Conservation (phyloP, 805 yeast genomes). For the Ogataea pignaliae region DNA sequence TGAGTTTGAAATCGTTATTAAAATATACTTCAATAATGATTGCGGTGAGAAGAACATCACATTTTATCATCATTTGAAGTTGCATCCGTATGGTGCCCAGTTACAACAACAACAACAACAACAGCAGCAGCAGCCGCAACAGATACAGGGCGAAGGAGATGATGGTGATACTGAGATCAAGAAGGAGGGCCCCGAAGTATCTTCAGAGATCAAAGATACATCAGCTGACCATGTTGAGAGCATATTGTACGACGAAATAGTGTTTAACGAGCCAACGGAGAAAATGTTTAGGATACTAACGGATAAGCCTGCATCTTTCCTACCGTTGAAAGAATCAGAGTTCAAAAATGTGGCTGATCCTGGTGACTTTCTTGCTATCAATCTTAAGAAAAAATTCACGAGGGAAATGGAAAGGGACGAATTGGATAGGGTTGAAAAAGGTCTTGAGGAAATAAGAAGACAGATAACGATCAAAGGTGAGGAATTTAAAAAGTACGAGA, state of each 20-base stretch:
- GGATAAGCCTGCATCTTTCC: constrained; percentile 52
- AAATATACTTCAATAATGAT: constrained; percentile 80
- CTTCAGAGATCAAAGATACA: constrained; percentile 20
- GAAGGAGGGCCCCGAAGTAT: constrained; percentile 1
- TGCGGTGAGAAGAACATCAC: constrained; percentile 84
- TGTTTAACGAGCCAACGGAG: constrained; percentile 95
- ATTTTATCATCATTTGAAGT: constrained; percentile 81
- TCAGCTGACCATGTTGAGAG: constrained; percentile 48
- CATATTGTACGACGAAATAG: constrained; percentile 79
- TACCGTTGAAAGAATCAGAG: constrained; percentile 31
- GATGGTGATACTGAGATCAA: background rate
- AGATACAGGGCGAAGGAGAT: background rate
- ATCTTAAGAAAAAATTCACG: constrained; percentile 19
- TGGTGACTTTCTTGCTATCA: background rate
- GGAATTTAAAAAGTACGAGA: constrained; percentile 27
- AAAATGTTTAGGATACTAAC: constrained; percentile 76
- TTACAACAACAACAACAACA: constrained; percentile 3
- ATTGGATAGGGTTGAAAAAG: constrained; percentile 46
- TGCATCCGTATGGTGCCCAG: constrained; percentile 71
- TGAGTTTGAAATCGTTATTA: constrained; percentile 89
- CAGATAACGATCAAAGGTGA: constrained; percentile 20
- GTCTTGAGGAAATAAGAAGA: constrained; percentile 24
- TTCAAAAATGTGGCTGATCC: constrained; percentile 13
- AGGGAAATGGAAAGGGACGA: constrained; percentile 63
- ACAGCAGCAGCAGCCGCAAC: background rate